Conservation (phyloP, 257 asterid genomes). For the Jaltomata sinuosa region DNA sequence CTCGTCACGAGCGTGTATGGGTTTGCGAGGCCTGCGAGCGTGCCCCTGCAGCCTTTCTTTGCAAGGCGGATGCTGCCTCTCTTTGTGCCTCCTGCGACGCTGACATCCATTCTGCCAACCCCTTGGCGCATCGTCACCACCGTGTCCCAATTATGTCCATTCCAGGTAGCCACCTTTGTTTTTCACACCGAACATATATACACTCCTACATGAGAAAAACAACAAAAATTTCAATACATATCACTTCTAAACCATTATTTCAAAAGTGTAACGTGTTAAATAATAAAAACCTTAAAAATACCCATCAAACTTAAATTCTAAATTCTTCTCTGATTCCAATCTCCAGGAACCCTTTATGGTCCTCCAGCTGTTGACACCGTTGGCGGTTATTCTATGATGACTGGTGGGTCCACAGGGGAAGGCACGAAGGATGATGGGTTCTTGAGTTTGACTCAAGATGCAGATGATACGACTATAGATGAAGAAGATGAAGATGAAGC, state of each 20-base stretch:
- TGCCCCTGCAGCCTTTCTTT: slow-evolving; percentile 58
- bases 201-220: background rate
- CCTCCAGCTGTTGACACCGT: slow-evolving; percentile 4
- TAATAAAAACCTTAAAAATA: background rate
- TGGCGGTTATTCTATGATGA: background rate
- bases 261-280: background rate
- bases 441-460: slow-evolving; percentile 19
- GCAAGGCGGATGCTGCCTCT: slow-evolving; percentile 81
- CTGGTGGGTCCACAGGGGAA: background rate
- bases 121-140: slow-evolving; percentile 78
- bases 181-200: background rate
- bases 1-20: slow-evolving; percentile 42
- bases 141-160: slow-evolving; percentile 49
- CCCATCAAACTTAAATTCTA: background rate
- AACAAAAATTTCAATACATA: background rate
- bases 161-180: slow-evolving; percentile 1
- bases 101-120: slow-evolving; percentile 76
- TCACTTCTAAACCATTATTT: background rate
- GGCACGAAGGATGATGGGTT: slow-evolving; percentile 15
- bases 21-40: slow-evolving; percentile 52
- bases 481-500: slow-evolving; percentile 61
- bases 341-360: slow-evolving; percentile 13
- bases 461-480: slow-evolving; percentile 10
- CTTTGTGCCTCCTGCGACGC: slow-evolving; percentile 66
- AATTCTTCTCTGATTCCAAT: background rate